Percentiles rank a stretch among this genome's conserved stretches.
Evolutionary conservation across 306 rosid genomes (phyloP).

Genomic region (Lagenaria siceraria): DNA sequence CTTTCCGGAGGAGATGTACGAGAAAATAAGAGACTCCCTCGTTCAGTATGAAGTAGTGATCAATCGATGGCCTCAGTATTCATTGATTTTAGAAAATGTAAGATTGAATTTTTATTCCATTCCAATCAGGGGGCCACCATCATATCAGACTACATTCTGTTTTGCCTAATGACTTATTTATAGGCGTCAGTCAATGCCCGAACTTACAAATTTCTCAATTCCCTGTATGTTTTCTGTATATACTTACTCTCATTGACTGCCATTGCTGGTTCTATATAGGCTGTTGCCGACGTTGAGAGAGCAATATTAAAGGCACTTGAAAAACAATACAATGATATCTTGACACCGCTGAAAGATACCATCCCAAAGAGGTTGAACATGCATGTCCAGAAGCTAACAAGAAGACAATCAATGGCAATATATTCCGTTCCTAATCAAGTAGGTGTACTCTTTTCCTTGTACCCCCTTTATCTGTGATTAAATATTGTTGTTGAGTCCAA

Average conservation of each 20-base stretch:
- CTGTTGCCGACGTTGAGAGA: constrained; percentile 77
- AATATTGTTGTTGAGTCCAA: not conserved
- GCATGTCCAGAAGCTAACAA: constrained; percentile 97
- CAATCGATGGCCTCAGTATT: constrained; percentile 96
- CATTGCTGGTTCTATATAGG: constrained; percentile 26
- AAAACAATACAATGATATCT: constrained; percentile 73
- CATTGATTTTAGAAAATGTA: constrained; percentile 75
- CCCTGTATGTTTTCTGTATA: not conserved
- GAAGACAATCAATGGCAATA: constrained; percentile 69
- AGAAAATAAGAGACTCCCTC: constrained; percentile 62
- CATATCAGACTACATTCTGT: not conserved
- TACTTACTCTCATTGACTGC: not conserved
- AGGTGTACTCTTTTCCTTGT: constrained; percentile 11
- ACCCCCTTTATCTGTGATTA: not conserved
- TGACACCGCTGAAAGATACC: constrained; percentile 89
- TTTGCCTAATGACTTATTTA: not conserved
- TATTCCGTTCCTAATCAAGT: constrained; percentile 76
- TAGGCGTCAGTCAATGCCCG: not conserved
- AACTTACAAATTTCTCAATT: not conserved
- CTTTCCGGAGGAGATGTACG: constrained; percentile 91
- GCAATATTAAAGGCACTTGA: constrained; percentile 86
- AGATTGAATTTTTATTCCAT: constrained; percentile 15
- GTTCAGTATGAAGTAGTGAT: constrained; percentile 69
- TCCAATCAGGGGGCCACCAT: not conserved
- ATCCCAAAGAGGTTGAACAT: constrained; percentile 83